These are phyloP conservation scores for Euphorbia schlechtendalii DNA, from an alignment of 441 rosid genomes.

Conservation along the genomic window DNA sequence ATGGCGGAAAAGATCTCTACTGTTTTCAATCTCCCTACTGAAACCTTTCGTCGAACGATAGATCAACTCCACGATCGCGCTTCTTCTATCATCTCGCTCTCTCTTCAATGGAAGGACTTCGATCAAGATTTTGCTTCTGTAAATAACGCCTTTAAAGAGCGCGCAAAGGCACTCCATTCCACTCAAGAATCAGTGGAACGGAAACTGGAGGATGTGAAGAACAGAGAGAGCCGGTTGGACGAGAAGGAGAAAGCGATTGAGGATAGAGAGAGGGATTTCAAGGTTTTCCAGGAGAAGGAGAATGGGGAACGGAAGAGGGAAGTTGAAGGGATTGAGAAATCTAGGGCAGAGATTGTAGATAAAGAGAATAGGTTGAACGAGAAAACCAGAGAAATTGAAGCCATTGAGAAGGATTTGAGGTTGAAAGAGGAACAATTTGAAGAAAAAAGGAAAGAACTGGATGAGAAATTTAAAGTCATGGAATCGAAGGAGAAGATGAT, in stretches of 20 bases:
- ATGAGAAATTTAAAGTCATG: constrained; percentile 6
- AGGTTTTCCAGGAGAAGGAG: background rate
- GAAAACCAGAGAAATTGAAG: background rate
- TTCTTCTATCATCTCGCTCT: constrained; percentile 15
- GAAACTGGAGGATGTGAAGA: background rate
- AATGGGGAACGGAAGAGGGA: background rate
- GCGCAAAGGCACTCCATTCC: background rate
- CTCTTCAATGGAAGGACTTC: constrained; percentile 24
- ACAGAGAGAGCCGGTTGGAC: background rate
- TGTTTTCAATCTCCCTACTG: constrained; percentile 11
- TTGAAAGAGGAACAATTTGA: background rate
- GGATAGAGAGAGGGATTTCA: background rate
- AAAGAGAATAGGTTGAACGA: background rate
- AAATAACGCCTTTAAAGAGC: constrained; percentile 4
- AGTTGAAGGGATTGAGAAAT: background rate
- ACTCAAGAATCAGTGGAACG: background rate
- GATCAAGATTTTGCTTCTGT: constrained; percentile 12
- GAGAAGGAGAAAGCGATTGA: background rate
- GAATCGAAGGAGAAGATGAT: constrained; percentile 10
- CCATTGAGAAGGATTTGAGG: background rate
- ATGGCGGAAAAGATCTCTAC: constrained; percentile 18
- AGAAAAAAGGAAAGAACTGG: background rate
- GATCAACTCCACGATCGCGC: constrained; percentile 8
- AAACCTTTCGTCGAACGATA: constrained; percentile 10
- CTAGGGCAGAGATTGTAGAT: background rate